A percentile compares a stretch with the other conserved stretches of the same genome.
phyloP scores from a whole-genome alignment of 1,284 basidiomycete genomes.

The Kwoniella shivajii region DNA sequence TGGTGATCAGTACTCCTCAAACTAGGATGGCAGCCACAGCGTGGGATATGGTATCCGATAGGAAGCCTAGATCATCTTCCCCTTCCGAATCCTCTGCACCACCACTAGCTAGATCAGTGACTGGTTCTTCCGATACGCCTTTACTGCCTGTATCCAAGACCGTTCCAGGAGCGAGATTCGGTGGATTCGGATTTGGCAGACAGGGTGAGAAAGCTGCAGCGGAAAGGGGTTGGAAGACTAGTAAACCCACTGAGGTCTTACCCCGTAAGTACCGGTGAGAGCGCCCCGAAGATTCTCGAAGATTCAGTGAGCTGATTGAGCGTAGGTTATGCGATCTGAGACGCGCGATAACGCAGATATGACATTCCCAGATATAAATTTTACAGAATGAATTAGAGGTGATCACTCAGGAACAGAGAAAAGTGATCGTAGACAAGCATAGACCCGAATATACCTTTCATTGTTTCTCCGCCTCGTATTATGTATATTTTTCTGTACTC shows the following conservation, averaged over 20 bases:
- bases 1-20: conserved; percentile 41
- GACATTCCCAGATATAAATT: too few relatives aligned
- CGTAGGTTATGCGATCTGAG: too few relatives aligned
- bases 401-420: too few relatives aligned
- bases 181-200: conserved; percentile 72
- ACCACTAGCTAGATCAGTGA: conserved; percentile 16
- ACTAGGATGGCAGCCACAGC: conserved; percentile 46
- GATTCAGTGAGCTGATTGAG: too few relatives aligned
- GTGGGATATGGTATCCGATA: conserved; percentile 46
- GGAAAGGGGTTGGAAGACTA: conserved; percentile 59
- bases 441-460: too few relatives aligned
- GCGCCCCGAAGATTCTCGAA: too few relatives aligned
- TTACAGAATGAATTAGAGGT: too few relatives aligned
- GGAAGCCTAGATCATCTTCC: conserved; percentile 14
- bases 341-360: too few relatives aligned
- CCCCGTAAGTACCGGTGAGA: conserved; percentile 39
- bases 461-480: too few relatives aligned
- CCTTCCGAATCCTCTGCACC: neutral
- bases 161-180: conserved; percentile 42
- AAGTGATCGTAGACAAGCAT: too few relatives aligned
- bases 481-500: too few relatives aligned
- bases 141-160: conserved; percentile 28
- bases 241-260: conserved; percentile 40
- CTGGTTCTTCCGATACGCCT: conserved; percentile 28
- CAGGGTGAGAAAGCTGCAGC: conserved; percentile 73